Base-by-base conservation (phyloP, 2,329 filamentous ascomycete genomes). In the Fusarium sterilihyphosum region DNA sequence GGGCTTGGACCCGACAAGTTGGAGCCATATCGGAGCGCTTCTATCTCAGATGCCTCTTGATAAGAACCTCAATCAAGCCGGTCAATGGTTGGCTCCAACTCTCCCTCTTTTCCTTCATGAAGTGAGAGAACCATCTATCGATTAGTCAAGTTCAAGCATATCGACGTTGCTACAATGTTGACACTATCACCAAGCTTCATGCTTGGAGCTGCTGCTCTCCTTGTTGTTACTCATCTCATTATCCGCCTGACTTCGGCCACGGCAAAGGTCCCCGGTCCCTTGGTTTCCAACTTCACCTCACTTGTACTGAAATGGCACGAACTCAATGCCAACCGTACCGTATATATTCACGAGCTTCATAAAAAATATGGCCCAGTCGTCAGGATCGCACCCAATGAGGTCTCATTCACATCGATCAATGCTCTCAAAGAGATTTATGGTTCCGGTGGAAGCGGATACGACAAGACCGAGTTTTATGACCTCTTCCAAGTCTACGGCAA, bases 401-500 rank as follows among this genome's bases (percentile, higher is more conserved):
- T 90, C 8, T 88, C 88, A 0, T 91, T 92, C 70, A 86, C 88
- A 1, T 90, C 88, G 5, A 80, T 84, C 14, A 83, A 85, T 14
- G 90, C 88, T 1, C 81, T 91, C 60, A 91, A 89, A 78, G 88
- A 91, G 81, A 92, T 92, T 52, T 92, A 92, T 80, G 86, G 86
- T 73, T 88, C 88, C 0, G 86, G 87, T 1, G 90, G 90, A 8
- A 91, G 89, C 76, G 90, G 90, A 31, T 92, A 89, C 77, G 89
- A 92, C 77, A 92, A 92, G 82, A 91, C 89, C 0, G 87, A 89
- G 65, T 92, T 92, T 73, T 92, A 92, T 76, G 82, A 90, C 70
- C 79, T 92, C 24, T 92, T 92, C 71, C 86, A 78, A 65, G 84
- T 90, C 8, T 91, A 89, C 73, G 88, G 86, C 17, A 85, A 86